Conservation (phyloP, 805 yeast genomes). For the Myxozyma geophila region DNA sequence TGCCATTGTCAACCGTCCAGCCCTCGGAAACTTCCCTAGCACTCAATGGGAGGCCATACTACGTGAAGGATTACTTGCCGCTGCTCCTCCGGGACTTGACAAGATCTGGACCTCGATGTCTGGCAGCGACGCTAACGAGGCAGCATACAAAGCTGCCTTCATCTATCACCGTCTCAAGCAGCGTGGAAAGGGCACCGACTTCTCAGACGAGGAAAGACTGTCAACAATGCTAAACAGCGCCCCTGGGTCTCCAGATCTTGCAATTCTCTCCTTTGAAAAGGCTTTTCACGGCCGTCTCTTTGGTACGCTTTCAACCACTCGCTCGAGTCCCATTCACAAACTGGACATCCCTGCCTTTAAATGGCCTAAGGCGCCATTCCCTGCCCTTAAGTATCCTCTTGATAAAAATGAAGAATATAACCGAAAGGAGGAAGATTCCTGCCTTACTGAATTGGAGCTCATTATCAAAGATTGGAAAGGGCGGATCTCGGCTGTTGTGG, state of each 20-base stretch:
- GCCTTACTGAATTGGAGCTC: conserved; percentile 75
- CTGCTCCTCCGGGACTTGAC: conserved; percentile 78
- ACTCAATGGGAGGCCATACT: conserved; percentile 56
- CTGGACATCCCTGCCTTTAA: conserved; percentile 84
- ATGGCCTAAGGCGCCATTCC: conserved; percentile 97
- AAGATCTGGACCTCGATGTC: conserved; percentile 79
- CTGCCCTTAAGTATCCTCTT: conserved; percentile 81
- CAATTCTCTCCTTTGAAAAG: conserved; percentile 81
- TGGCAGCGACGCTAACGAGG: conserved; percentile 88
- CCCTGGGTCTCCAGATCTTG: conserved; percentile 79
- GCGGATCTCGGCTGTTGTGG: conserved; percentile 86
- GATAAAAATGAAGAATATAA: conserved; percentile 67
- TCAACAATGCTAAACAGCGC: conserved; percentile 79
- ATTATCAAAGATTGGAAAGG: conserved; percentile 66
- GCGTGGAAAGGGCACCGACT: conserved; percentile 61
- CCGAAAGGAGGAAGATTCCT: conserved; percentile 76
- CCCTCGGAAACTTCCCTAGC: conserved; percentile 81
- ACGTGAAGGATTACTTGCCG: conserved; percentile 64
- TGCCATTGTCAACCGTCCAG: conserved; percentile 82
- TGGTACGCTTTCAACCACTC: conserved; percentile 87
- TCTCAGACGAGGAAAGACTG: conserved; percentile 68
- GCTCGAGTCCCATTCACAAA: conserved; percentile 95
- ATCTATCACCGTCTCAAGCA: conserved; percentile 72
- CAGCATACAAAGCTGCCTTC: conserved; percentile 88
- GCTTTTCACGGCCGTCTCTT: conserved; percentile 96